Evolutionary conservation across 2,329 filamentous ascomycete genomes (phyloP).

Genomic region (Neonectria magnoliae): DNA sequence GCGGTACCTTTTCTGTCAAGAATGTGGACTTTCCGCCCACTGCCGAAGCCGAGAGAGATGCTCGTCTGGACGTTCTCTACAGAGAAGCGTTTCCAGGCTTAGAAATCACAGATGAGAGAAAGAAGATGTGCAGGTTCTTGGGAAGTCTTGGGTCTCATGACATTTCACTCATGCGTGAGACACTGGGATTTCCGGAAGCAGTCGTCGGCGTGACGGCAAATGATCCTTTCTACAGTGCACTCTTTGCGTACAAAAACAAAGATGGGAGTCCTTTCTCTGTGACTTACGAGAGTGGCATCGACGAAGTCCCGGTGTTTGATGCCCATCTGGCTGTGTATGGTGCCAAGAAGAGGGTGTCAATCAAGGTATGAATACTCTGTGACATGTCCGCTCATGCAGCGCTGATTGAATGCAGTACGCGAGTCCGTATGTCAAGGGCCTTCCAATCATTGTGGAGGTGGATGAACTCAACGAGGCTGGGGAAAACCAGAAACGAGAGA

Average conservation of each 20-base stretch:
- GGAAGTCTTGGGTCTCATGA: conserved; percentile 62
- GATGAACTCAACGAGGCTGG: conserved; percentile 51
- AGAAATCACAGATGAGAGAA: background rate
- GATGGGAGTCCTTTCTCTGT: conserved; percentile 51
- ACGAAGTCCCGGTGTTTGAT: conserved; percentile 61
- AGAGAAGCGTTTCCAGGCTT: background rate
- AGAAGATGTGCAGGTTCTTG: conserved; percentile 53
- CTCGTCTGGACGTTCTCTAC: conserved; percentile 28
- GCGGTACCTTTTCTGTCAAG: conserved; percentile 53
- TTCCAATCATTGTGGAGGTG: conserved; percentile 57
- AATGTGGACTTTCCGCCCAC: conserved; percentile 11
- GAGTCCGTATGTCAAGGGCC: conserved; percentile 61
- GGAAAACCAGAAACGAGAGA: conserved; percentile 32
- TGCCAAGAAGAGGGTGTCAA: conserved; percentile 58
- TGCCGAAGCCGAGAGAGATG: conserved; percentile 31
- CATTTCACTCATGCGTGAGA: conserved; percentile 61
- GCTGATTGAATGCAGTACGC: conserved; percentile 53
- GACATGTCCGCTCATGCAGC: background rate
- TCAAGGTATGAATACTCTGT: conserved; percentile 40
- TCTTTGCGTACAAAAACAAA: background rate
- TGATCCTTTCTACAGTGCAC: background rate
- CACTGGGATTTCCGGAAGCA: conserved; percentile 33
- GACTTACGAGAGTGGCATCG: conserved; percentile 64
- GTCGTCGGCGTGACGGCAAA: conserved; percentile 20
- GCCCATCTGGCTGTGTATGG: conserved; percentile 60